Evolutionary conservation across 805 yeast genomes (phyloP).

Genomic region (Candida nitratophila): DNA sequence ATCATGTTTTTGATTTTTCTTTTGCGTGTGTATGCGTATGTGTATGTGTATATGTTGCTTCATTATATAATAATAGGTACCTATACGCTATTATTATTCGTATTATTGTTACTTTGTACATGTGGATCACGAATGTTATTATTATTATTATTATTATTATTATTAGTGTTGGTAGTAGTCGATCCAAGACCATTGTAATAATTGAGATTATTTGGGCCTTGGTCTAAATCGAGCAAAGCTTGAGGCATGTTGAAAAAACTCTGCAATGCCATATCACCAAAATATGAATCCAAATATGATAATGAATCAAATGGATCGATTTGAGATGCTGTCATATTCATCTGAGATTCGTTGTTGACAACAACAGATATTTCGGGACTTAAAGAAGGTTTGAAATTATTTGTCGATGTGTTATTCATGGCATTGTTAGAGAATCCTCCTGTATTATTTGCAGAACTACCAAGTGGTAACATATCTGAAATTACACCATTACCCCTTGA

Average conservation of each 20-base stretch:
- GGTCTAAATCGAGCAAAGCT: constrained; percentile 19
- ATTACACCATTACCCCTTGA: background rate
- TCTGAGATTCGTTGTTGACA: no score
- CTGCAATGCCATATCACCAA: constrained; percentile 13
- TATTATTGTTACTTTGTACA: no score
- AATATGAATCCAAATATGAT: background rate
- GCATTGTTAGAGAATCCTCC: constrained; percentile 1
- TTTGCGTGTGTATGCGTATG: no score
- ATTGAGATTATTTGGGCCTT: no score
- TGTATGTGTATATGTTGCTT: no score
- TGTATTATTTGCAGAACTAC: no score
- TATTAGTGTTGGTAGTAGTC: background rate
- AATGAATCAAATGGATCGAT: background rate
- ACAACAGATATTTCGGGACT: no score
- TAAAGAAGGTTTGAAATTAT: background rate
- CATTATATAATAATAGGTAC: no score
- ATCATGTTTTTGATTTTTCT: no score
- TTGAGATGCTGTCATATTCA: background rate
- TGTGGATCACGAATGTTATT: no score
- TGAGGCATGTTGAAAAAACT: constrained; percentile 26
- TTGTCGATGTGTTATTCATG: background rate
- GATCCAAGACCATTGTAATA: background rate
- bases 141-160: background rate
- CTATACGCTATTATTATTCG: no score
- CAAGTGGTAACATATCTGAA: background rate